These are phyloP conservation scores for Diaporthe citriasiana DNA, from an alignment of 2,329 filamentous ascomycete genomes.

Conservation along the genomic window DNA sequence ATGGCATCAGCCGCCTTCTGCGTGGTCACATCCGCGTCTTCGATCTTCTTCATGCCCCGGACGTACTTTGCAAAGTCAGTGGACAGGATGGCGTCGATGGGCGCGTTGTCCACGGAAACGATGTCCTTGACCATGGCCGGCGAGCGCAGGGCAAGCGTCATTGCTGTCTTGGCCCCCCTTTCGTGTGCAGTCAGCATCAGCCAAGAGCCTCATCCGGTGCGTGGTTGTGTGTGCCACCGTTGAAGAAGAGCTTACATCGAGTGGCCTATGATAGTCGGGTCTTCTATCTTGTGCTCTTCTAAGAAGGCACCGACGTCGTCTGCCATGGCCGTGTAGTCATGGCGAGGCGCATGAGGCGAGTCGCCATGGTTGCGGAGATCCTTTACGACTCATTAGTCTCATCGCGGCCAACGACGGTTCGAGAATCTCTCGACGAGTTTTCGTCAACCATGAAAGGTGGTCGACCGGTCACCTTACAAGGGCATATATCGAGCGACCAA, in stretches of 20 bases:
- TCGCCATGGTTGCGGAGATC: conserved; percentile 95
- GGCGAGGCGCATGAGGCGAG: conserved; percentile 80
- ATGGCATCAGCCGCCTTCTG: conserved; percentile 87
- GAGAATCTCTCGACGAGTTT: too few relatives aligned
- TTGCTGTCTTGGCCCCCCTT: conserved; percentile 92
- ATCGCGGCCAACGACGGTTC: too few relatives aligned
- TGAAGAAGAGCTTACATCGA: conserved; percentile 77
- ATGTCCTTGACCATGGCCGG: conserved; percentile 78
- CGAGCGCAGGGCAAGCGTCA: conserved; percentile 83
- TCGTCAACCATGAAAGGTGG: background rate
- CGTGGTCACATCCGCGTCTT: conserved; percentile 75
- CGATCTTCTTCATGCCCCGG: conserved; percentile 86
- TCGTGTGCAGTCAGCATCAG: background rate
- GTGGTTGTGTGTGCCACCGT: background rate
- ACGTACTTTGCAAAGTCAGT: conserved; percentile 85
- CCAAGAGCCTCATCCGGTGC: background rate
- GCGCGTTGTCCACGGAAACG: conserved; percentile 92
- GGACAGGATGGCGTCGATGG: conserved; percentile 82
- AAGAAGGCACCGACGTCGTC: conserved; percentile 88
- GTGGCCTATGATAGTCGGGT: conserved; percentile 88
- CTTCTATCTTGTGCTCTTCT: conserved; percentile 74
- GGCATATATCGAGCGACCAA: conserved; percentile 85
- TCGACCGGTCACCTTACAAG: conserved; percentile 67
- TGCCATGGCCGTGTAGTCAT: conserved; percentile 88
- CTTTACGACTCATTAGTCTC: conserved; percentile 56